A percentile compares a stretch with the other conserved stretches of the same genome.
These are phyloP conservation scores for Artemisia tridentata DNA, from an alignment of 129 eudicot species.

Conservation along the genomic window DNA sequence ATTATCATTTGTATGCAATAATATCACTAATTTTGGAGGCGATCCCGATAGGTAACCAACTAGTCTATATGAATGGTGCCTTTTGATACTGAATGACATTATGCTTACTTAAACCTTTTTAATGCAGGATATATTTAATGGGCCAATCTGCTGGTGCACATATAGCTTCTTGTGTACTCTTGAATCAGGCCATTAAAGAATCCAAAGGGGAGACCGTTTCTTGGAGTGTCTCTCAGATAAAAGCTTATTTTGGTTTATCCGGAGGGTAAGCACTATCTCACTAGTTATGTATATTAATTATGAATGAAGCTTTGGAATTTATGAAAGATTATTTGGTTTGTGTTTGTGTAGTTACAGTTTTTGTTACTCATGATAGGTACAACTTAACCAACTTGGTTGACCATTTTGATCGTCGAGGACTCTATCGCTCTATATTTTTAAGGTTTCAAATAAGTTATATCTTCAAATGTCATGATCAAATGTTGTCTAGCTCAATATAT, in stretches of 20 bases:
- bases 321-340: not conserved
- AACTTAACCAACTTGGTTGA: constrained; percentile 75
- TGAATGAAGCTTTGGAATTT: too few species aligned
- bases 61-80: not conserved
- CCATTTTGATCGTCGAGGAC: constrained; percentile 84
- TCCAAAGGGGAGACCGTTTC: constrained; percentile 57
- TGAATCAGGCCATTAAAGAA: constrained; percentile 84
- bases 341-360: constrained; percentile 2
- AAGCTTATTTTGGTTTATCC: constrained; percentile 95
- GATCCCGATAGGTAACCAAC: constrained; percentile 47
- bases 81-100: not conserved
- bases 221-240: constrained; percentile 87
- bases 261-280: constrained; percentile 69
- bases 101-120: not conserved
- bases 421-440: constrained; percentile 85
- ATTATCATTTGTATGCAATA: constrained; percentile 73
- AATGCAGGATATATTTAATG: constrained; percentile 74
- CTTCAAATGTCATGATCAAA: not conserved
- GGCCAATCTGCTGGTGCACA: constrained; percentile 99
- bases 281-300: not conserved
- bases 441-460: constrained; percentile 44
- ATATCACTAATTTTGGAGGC: constrained; percentile 68
- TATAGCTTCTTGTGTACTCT: constrained; percentile 79
- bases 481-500: not conserved
- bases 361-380: constrained; percentile 47